Base-by-base conservation (phyloP, 2,329 filamentous ascomycete genomes). In the Fusarium chaquense region DNA sequence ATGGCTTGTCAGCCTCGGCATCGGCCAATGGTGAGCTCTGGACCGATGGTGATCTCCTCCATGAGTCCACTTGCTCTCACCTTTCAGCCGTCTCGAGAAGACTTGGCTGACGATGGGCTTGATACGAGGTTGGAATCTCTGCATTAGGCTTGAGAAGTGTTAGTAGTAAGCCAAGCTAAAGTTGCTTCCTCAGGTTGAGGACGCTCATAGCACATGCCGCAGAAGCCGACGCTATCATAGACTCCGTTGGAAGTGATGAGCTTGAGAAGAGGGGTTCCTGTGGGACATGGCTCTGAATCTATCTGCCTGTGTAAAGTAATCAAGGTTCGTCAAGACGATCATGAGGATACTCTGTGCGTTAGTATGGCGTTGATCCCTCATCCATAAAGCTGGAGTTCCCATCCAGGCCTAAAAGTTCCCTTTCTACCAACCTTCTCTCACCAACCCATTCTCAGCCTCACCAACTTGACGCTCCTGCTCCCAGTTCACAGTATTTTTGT, bases 361-460 rank as follows among this genome's bases (percentile, higher is more conserved):
- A n/a, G 24, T 26, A 9, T 8, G 30, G 41, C 41, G 41, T 54
- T 16, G 32, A 57, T 49, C 28, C 20, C 18, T 58, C 38, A 41
- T 45, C 50, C 50, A 70, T 72, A 72, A 72, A 72, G 56, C n/a
- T 13, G 15, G 20, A 44, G 32, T 3, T 54, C 50, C 62, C 62
- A 45, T 59, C 55, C 44, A n/a, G 20, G 44, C 35, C 36, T 35
- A 15, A 33, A 8, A 12, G 44, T 53, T 6, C 11, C 22, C 35
- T 35, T 61, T 9, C 36, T 44, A 49, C 59, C 60, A 49, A 16
- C 45, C 50, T 46, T 56, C 53, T 50, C 46, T 35, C 41, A 52
- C 26, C 54, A 65, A 15, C 18, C 7, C n/a, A 22, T 47, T 40
- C 46, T 28, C 41, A 59, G 45, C 43, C 46, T 52, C 6, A 36